Conservation (phyloP, 176 grass and related monocot genomes). For the Guadua angustifolia region DNA sequence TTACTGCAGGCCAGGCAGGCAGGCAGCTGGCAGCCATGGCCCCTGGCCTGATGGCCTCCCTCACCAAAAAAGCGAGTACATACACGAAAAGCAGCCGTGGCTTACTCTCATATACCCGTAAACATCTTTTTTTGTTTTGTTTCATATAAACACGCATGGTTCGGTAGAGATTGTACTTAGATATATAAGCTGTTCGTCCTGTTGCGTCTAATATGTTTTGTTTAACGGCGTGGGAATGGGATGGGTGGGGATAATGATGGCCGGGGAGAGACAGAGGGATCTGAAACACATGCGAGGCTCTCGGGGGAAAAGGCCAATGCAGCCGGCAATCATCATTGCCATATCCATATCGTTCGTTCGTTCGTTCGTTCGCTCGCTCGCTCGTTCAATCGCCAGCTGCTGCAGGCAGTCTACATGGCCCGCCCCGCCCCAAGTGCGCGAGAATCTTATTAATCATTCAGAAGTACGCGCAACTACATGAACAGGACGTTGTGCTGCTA, state of each 20-base stretch:
- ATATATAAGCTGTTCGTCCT: neutral
- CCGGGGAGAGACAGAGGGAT: slow-evolving; percentile 36
- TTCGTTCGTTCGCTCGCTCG: neutral
- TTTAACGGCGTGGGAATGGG: slow-evolving; percentile 26
- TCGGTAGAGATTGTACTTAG: neutral
- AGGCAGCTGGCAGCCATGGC: neutral
- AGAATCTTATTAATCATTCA: slow-evolving; percentile 51
- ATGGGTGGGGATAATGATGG: slow-evolving; percentile 46
- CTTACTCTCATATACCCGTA: neutral
- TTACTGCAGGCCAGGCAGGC: slow-evolving; percentile 29
- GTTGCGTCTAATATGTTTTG: slow-evolving; percentile 33
- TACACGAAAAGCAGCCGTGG: slow-evolving; percentile 33
- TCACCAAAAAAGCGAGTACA: slow-evolving; percentile 36
- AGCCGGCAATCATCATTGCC: slow-evolving; percentile 52
- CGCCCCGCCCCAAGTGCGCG: neutral
- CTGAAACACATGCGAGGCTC: slow-evolving; percentile 60
- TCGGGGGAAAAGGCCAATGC: slow-evolving; percentile 10
- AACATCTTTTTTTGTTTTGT: slow-evolving; percentile 29
- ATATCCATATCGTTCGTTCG: slow-evolving; percentile 9
- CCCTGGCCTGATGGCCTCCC: neutral
- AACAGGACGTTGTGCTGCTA: slow-evolving; percentile 7
- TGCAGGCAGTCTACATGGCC: neutral
- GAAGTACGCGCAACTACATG: neutral
- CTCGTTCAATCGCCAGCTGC: neutral
- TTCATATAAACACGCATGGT: slow-evolving; percentile 1